Base-by-base conservation (phyloP, 140 eudicot species). In the Erigeron philadelphicus region DNA sequence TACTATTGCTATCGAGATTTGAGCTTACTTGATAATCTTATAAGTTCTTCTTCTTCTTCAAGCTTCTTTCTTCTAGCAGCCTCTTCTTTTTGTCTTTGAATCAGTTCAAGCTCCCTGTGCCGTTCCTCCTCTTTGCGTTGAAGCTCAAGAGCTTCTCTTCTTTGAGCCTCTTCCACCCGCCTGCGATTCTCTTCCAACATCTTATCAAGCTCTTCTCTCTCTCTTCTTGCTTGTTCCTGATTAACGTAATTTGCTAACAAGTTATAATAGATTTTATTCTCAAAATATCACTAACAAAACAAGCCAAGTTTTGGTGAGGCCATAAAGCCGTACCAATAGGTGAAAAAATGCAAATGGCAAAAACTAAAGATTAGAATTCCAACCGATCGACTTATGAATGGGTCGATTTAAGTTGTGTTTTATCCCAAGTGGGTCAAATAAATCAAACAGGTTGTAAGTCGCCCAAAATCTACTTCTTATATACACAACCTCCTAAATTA, bases 121-220 rank as follows among this genome's bases (percentile, higher is more conserved):
- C 98, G 81, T 76, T 93, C 96, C 75, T 89, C 98, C 75, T 89
- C 95, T 81, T 86, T 87, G 17, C 95, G 72, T 82, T 86, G 95
- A 61, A 79, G 86, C 79, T 92, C 98, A 58, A 88, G 58, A 50
- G 98, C 98, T 81, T 83, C 90, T 76, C 85, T 84, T 82, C 90
- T 84, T 72, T 93, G 98, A 47, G 96, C 90, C 79, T 93, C 96
- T 80, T 93, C 93, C 53, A 93, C 98, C 54, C 94, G 75, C 70
- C 98, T 84, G 7, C 81, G 84, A 64, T 93, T 93, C 82, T 93
- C 98, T 76, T 93, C 98, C 50, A 93, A 85, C 96, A 93, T 89
- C 68, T 84, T 89, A 78, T 93, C 96, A 65, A 92, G 89, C 81
- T 92, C 98, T 73, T 92, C 98, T 80, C 96, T 83, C 77, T 92